Conservation (phyloP, 169 alveolate genomes). For the Eimeria praecox region DNA sequence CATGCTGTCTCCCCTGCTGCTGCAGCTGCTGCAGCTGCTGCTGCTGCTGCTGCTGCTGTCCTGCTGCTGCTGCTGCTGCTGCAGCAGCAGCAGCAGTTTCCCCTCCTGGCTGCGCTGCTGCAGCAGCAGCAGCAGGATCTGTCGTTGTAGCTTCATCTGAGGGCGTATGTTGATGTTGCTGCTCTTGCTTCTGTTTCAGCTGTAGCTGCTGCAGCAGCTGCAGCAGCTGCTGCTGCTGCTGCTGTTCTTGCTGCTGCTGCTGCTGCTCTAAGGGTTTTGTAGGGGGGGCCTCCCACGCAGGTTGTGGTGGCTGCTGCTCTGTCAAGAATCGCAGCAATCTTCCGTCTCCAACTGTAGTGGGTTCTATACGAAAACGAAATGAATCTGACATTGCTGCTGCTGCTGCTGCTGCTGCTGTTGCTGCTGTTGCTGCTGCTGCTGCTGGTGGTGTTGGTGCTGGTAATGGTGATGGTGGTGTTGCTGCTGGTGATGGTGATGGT, state of each 20-base stretch:
- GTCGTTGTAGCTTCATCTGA: too few species aligned
- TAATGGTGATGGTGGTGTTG: not conserved
- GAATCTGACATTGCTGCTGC: conserved; percentile 21
- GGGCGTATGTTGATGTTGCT: too few species aligned
- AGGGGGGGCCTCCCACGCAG: conserved; percentile 41
- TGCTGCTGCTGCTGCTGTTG: conserved; percentile 49
- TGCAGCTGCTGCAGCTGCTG: not conserved
- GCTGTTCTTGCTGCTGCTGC: conserved; percentile 27
- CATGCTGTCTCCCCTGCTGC: not conserved
- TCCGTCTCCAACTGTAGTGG: conserved; percentile 16
- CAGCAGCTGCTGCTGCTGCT: not conserved
- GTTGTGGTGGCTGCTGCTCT: conserved; percentile 43
- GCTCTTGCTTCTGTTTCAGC: not conserved
- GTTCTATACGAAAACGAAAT: conserved; percentile 25
- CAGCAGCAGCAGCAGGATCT: conserved; percentile 23
- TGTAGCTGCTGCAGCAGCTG: not conserved
- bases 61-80: not conserved
- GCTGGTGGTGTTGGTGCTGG: not conserved
- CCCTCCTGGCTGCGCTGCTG: not conserved
- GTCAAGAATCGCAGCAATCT: conserved; percentile 27
- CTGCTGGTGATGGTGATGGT: not conserved
- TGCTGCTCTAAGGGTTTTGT: not conserved
- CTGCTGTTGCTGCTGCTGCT: not conserved
- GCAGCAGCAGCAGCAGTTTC: not conserved
- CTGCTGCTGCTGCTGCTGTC: conserved; percentile 21